These are phyloP conservation scores for Trichomonas tenax DNA, from an alignment of 208 protist genomes.

Conservation along the genomic window DNA sequence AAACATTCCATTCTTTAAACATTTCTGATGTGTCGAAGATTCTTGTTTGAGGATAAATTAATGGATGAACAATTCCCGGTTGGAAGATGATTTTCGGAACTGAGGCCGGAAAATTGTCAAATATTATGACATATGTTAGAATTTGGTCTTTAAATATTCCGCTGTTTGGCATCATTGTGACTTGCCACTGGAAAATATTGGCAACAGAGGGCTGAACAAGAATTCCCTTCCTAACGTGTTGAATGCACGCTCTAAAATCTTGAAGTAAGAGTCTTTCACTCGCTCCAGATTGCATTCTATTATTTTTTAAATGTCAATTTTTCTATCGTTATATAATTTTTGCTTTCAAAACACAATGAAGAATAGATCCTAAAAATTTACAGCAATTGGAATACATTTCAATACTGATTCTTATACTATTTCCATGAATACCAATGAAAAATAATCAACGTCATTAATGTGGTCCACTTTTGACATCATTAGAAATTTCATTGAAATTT, in stretches of 20 bases:
- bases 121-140: neutral
- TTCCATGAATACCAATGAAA: no score
- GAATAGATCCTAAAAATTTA: no score
- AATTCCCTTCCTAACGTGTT: neutral
- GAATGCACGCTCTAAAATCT: neutral
- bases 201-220: neutral
- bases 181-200: conserved; percentile 8
- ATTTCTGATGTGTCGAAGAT: neutral
- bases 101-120: neutral
- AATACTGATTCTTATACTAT: no score
- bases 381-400: no score
- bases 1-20: conserved; percentile 9
- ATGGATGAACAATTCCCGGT: neutral
- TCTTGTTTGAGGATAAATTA: neutral
- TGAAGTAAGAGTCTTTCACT: neutral
- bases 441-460: no score
- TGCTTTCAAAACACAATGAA: no score
- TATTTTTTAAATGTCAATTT: no score
- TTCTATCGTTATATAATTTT: no score
- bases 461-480: no score
- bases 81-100: conserved; percentile 10
- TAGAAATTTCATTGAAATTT: no score
- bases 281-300: neutral
- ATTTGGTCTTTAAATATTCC: neutral
- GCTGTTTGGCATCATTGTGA: neutral